Base-by-base conservation (phyloP, 805 yeast genomes). In the Saturnispora gosingensis region DNA sequence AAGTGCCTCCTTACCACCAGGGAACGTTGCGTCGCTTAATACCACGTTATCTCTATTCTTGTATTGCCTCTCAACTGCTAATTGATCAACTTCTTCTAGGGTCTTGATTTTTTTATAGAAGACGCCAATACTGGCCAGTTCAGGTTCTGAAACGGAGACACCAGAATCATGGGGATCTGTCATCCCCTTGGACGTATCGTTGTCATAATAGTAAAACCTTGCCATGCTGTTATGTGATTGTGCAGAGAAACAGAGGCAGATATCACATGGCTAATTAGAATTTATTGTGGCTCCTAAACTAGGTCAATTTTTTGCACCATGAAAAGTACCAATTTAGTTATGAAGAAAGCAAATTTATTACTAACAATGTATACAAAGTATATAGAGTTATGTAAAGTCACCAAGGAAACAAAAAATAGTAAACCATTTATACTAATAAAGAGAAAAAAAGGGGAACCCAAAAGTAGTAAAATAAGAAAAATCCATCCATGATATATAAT, bases 151-250 rank as follows among this genome's bases (percentile, higher is more conserved):
- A 1, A 85, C 88, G 0, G 65, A 61, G 2, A 54, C 67, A 0
- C 96, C 96, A 0, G 88, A 77, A 67, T 86, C 75, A 66, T 88
- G 96, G 34, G 78, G 81, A 16, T 76, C 77, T 18, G 88, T 80
- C 69, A 82, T 83, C 46, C 81, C 85, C 1, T 69, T 69, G 0
- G 75, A 67, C 46, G 75, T 75, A 35, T 75, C 66, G 61, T 76
- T 74, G 63, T 87, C 91, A 77, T 84, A 86, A 58, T 76, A 78
- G 65, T 83, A 87, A 15, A 60, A 55, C 22, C 54, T 57, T 43
- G 62, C 56, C 56, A 52, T 58, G 30, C 24, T 22, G 22, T 13
- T 22, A n/a, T 11, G 10, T 24, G 10, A 13, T 20, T 13, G 11
- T 38, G 9, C 20, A 38, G 7, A 18, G 42, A 18, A 16, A 38